Percentiles rank a stretch among this genome's conserved stretches.
Evolutionary conservation across 75 land plant genomes (phyloP).

Genomic region (Adiantum capillusveneris): DNA sequence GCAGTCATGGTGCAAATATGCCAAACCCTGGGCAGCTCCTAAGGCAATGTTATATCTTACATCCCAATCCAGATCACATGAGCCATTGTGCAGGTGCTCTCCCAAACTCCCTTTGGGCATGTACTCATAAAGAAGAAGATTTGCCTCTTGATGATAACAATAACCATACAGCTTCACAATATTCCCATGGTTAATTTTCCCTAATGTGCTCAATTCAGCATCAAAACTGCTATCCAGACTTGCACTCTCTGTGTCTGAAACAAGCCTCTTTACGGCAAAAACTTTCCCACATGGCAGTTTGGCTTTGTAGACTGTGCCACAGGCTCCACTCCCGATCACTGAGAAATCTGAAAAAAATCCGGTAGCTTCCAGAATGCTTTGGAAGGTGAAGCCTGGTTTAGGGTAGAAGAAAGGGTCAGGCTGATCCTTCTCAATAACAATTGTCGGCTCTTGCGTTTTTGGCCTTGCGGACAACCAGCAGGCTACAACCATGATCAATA

Average conservation of each 20-base stretch:
- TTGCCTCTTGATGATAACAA: slow-evolving; percentile 33
- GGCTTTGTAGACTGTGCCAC: slow-evolving; percentile 48
- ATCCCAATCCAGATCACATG: slow-evolving; percentile 44
- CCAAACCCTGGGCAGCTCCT: slow-evolving; percentile 72
- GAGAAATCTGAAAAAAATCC: slow-evolving; percentile 50
- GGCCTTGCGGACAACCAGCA: slow-evolving; percentile 48
- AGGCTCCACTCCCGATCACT: slow-evolving; percentile 56
- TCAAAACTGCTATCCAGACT: slow-evolving; percentile 53
- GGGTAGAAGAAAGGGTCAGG: slow-evolving; percentile 40
- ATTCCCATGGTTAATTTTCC: slow-evolving; percentile 67
- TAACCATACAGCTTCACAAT: slow-evolving; percentile 76
- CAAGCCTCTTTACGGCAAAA: slow-evolving; percentile 50
- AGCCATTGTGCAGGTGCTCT: slow-evolving; percentile 48
- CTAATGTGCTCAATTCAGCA: slow-evolving; percentile 66
- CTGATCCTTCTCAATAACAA: neutral
- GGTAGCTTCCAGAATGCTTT: slow-evolving; percentile 62
- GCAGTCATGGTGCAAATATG: slow-evolving; percentile 88
- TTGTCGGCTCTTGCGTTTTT: slow-evolving; percentile 32
- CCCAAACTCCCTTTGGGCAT: slow-evolving; percentile 82
- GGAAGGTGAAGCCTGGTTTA: slow-evolving; percentile 54
- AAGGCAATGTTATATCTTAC: slow-evolving; percentile 64
- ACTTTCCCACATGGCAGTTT: slow-evolving; percentile 26
- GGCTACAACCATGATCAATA: slow-evolving; percentile 43
- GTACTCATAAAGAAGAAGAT: slow-evolving; percentile 72
- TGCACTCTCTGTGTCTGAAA: slow-evolving; percentile 49